phyloP scores from a whole-genome alignment of 108 stramenopile species.

The Seminavis robusta region DNA sequence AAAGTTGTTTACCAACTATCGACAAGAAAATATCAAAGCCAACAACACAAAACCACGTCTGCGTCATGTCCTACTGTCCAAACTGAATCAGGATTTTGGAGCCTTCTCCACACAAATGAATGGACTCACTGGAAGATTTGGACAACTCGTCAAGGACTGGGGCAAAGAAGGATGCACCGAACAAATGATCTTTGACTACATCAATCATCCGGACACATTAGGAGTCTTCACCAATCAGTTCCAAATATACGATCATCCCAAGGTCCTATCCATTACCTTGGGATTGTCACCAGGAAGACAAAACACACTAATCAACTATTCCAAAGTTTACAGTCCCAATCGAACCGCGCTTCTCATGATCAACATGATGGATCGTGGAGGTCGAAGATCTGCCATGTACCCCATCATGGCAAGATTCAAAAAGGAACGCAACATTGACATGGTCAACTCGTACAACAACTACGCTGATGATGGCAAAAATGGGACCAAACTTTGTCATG shows the following conservation, averaged over 20 bases:
- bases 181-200: too few species aligned
- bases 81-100: slow-evolving; percentile 50
- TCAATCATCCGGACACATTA: slow-evolving; percentile 33
- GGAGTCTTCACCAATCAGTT: slow-evolving; percentile 45
- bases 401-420: slow-evolving; percentile 42
- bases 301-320: not conserved
- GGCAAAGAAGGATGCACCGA: too few species aligned
- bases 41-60: slow-evolving; percentile 12
- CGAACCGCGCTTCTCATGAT: slow-evolving; percentile 37
- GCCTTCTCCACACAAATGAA: slow-evolving; percentile 30
- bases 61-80: slow-evolving; percentile 37
- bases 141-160: too few species aligned
- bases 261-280: slow-evolving; percentile 44
- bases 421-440: not conserved
- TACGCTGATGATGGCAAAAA: slow-evolving; percentile 11
- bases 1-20: too few species aligned
- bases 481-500: too few species aligned
- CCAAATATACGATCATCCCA: slow-evolving; percentile 49
- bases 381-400: slow-evolving; percentile 14
- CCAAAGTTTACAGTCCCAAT: too few species aligned
- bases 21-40: too few species aligned
- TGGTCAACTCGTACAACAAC: slow-evolving; percentile 24
- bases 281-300: too few species aligned
- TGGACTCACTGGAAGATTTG: too few species aligned
- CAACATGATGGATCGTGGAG: slow-evolving; percentile 10